Evolutionary conservation across 208 protist species (phyloP), one percentile per base, ranked within the genome.

Genomic region (Lotmaria passim): DNA sequence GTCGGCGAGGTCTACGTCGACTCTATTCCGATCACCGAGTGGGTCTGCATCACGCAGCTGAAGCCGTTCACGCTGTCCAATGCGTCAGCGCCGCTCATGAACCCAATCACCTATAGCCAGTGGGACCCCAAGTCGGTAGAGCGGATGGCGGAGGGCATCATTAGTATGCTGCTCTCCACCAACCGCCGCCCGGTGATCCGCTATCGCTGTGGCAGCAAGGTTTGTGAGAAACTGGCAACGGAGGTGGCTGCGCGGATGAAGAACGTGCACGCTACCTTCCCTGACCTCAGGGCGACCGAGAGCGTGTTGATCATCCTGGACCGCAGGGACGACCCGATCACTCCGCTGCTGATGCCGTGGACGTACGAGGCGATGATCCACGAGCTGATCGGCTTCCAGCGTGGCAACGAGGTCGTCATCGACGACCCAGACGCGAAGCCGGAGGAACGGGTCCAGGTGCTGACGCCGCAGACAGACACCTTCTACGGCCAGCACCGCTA

Each of bases 331-430:
- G 98, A 99, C 75, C 97, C 97, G 14, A 75, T 99, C 4, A 99
- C 98, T 3, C 98, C 98, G 43, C 82, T 99, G 46, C 85, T 99
- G 26, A 98, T 89, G 63, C 97, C 99, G 69, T 99, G 98, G 98
- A 99, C 98, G 17, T 99, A 99, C 83, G 97, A 99, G 83, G 96
- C 98, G 11, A 99, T 99, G 98, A 93, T 99, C 50, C 97, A 99
- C 77, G 98, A 99, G 78, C 80, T 99, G 39, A 78, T 99, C 26
- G 93, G 93, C 28, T 98, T 99, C 57, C 68, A 94, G 38, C 94
- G 98, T 56, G 98, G 98, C 23, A 89, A 96, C 63, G 90, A 95
- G 71, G 80, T 96, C 6, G 83, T 81, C 7, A 75, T 96, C 44
- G 83, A 96, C 69, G 85, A 93, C 60, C 78, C 74, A 44, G 83